Evolutionary conservation across 441 rosid species (phyloP), one percentile per base, ranked within the genome.

Genomic region (Arabidopsis hybrid): DNA sequence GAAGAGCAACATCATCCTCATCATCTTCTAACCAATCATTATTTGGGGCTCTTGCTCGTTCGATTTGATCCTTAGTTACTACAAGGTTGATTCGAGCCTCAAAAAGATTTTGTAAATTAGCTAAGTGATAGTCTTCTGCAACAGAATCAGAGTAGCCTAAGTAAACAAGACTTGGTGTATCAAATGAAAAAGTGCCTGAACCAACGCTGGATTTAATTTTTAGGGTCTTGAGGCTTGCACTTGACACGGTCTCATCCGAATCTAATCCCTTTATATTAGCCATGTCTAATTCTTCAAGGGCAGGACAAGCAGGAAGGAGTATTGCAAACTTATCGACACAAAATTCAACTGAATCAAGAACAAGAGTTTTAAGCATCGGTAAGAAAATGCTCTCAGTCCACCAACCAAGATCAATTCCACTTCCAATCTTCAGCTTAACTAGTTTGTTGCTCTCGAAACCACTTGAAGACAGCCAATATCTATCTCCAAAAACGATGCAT

Each of bases 231-330:
- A 46, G 50, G 50, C 18, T 46, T 46, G 18, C 50, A 14, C 50
- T 46, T 46, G 50, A 46, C 9, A 46, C 9, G 18, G 50, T 46
- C 7, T 46, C 50, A 26, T 26, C 0, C 29, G 29, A 26, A 26
- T 26, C 29, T 26, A 26, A 26, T 26, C 29, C 29, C 29, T 26
- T 26, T 26, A 26, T 46, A 46, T 7, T 14, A 14, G 9, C 50
- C 4, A 46, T 46, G 6, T 2, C 9, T 14, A 46, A 46, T 4
- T 46, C 7, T 1, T 14, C 18, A 46, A 46, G 50, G 0, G n/a
- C 47, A 46, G 73, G 65, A 47, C 13, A 69, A 58, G 65, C 29
- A 26, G 29, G 29, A 26, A 26, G 29, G 29, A 26, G 29, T 26
- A 26, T 26, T 0, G 0, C 29, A 26, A 26, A 26, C 29, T 26